Evolutionary conservation across 2,329 filamentous ascomycete species (phyloP).

Genomic region (Cladophialophora immunda): DNA sequence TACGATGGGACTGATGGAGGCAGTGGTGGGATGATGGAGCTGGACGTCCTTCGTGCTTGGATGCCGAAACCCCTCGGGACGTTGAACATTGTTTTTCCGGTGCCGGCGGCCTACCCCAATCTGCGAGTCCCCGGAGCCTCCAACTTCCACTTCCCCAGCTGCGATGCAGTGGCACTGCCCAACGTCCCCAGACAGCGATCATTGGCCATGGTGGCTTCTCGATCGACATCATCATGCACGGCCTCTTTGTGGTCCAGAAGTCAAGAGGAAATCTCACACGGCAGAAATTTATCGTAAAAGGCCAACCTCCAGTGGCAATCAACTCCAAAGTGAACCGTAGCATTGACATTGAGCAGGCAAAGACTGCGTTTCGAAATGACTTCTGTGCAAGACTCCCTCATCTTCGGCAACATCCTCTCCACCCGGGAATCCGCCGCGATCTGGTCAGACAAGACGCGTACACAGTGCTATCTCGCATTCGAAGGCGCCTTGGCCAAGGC

Average conservation of each 20-base stretch:
- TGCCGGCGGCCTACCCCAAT: neutral
- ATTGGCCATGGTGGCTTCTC: neutral
- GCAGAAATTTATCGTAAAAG: neutral
- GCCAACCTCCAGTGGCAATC: neutral
- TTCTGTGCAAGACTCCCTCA: conserved; percentile 39
- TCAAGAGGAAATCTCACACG: neutral
- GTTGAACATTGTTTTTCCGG: neutral
- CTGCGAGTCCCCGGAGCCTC: neutral
- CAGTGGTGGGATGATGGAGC: neutral
- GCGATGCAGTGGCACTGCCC: too few species aligned
- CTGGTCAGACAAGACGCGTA: conserved; percentile 40
- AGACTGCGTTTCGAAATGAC: conserved; percentile 26
- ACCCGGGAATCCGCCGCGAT: conserved; percentile 37
- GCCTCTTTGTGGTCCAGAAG: neutral
- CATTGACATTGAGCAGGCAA: neutral
- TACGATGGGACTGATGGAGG: neutral
- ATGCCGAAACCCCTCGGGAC: neutral
- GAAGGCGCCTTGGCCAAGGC: conserved; percentile 39
- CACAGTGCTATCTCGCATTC: conserved; percentile 39
- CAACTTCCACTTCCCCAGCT: neutral
- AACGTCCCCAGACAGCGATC: neutral
- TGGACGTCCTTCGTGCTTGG: neutral
- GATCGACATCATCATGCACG: neutral
- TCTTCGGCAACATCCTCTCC: conserved; percentile 41
- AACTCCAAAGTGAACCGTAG: neutral